These are phyloP conservation scores for Fraxinus americana DNA, from an alignment of 257 asterid species.

Conservation along the genomic window DNA sequence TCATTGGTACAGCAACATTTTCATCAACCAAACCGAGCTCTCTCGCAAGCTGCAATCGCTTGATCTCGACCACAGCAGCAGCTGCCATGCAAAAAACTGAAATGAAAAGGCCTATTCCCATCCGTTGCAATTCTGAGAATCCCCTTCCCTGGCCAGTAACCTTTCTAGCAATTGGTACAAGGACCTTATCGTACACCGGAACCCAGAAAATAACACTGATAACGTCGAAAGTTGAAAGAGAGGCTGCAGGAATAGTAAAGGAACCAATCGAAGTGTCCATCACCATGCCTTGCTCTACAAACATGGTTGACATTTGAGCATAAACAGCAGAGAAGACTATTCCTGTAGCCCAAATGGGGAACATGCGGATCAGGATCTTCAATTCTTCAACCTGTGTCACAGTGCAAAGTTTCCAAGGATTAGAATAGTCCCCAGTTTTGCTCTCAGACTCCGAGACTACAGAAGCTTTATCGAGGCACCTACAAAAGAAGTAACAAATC, in stretches of 20 bases:
- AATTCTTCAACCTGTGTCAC: slow-evolving; percentile 89
- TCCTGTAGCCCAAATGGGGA: slow-evolving; percentile 95
- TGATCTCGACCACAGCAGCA: slow-evolving; percentile 75
- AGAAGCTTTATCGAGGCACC: slow-evolving; percentile 96
- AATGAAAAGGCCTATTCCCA: slow-evolving; percentile 83
- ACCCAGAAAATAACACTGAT: slow-evolving; percentile 87
- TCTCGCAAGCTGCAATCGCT: slow-evolving; percentile 51
- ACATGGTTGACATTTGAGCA: slow-evolving; percentile 89
- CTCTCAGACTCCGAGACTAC: slow-evolving; percentile 48
- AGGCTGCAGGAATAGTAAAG: slow-evolving; percentile 84
- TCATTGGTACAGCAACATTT: slow-evolving; percentile 55
- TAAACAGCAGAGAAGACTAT: slow-evolving; percentile 83
- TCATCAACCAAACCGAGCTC: slow-evolving; percentile 50
- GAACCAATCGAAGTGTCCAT: slow-evolving; percentile 87
- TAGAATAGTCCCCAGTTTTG: slow-evolving; percentile 55
- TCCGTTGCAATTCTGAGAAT: slow-evolving; percentile 74
- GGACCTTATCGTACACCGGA: slow-evolving; percentile 74
- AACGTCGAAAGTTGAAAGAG: slow-evolving; percentile 80
- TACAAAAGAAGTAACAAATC: slow-evolving; percentile 25
- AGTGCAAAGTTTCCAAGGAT: slow-evolving; percentile 85
- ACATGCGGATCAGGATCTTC: slow-evolving; percentile 84
- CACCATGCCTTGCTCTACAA: slow-evolving; percentile 93
- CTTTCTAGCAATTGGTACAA: slow-evolving; percentile 72
- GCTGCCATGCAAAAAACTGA: slow-evolving; percentile 78
- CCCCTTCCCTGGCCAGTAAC: slow-evolving; percentile 73